A percentile compares a stretch with the other conserved stretches of the same genome.
Conservation (phyloP, 2,329 filamentous ascomycete species). For the Ilyonectria destructans region DNA sequence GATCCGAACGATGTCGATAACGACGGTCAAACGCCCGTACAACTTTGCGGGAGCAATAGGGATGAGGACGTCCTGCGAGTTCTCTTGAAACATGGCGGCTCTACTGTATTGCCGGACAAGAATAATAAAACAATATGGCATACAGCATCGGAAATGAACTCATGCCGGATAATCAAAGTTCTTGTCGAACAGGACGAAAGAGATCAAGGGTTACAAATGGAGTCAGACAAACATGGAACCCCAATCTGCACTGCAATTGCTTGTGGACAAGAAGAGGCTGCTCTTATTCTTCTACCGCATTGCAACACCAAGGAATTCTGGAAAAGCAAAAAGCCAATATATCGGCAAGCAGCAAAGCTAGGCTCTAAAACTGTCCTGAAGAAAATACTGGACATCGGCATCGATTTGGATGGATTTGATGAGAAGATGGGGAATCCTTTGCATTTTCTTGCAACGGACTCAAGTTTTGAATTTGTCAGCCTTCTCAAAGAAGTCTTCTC, state of each 20-base stretch:
- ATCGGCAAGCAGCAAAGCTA: neutral
- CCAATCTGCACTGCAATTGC: slow-evolving; percentile 20
- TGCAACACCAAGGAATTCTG: slow-evolving; percentile 5
- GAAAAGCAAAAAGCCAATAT: neutral
- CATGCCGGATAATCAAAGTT: neutral
- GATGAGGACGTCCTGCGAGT: neutral
- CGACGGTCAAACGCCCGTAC: neutral
- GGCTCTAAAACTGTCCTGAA: neutral
- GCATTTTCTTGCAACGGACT: neutral
- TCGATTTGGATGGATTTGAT: slow-evolving; percentile 6
- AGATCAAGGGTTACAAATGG: neutral
- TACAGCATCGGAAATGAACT: too few relatives aligned
- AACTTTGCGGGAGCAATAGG: neutral
- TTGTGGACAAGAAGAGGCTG: fast-evolving
- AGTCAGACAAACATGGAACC: neutral
- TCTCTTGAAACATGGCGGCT: slow-evolving; percentile 10
- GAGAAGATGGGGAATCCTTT: neutral
- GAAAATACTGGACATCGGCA: neutral
- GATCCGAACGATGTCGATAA: neutral
- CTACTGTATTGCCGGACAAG: neutral
- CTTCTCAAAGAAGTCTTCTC: neutral
- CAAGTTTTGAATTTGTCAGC: neutral
- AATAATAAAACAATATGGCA: neutral
- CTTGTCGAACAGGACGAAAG: neutral
- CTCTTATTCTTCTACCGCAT: neutral